phyloP scores from a whole-genome alignment of 805 yeast species.

The Candida pseudoglaebosa region DNA sequence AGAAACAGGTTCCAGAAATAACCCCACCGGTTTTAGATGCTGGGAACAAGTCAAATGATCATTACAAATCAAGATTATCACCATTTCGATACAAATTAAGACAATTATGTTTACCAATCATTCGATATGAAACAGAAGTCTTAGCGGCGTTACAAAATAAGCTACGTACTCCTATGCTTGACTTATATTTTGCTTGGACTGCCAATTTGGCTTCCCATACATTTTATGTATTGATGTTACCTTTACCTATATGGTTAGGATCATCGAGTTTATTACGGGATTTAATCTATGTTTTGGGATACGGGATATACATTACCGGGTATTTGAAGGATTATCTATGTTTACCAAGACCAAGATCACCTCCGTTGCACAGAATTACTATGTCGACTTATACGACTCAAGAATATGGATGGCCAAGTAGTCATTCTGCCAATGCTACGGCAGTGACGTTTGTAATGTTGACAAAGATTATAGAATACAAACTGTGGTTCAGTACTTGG shows the following conservation, averaged over 20 bases:
- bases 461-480: constrained; percentile 9
- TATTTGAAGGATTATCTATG: constrained; percentile 79
- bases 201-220: constrained; percentile 93
- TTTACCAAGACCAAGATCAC: constrained; percentile 87
- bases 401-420: constrained; percentile 93
- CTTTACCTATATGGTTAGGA: constrained; percentile 83
- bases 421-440: constrained; percentile 93
- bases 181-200: constrained; percentile 77
- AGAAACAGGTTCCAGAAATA: neutral
- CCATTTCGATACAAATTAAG: constrained; percentile 55
- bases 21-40: constrained; percentile 46
- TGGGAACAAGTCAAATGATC: constrained; percentile 66
- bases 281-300: constrained; percentile 52
- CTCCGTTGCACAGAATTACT: constrained; percentile 87
- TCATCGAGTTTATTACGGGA: constrained; percentile 55
- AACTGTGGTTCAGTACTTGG: constrained; percentile 9
- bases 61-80: constrained; percentile 57
- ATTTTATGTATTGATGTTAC: constrained; percentile 85
- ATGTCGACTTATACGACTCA: constrained; percentile 86
- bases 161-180: constrained; percentile 50
- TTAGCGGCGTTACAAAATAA: constrained; percentile 54
- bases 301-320: constrained; percentile 74
- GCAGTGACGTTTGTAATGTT: constrained; percentile 59
- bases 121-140: constrained; percentile 61
- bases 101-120: constrained; percentile 46